These are phyloP conservation scores for Nicotiana noctiflora DNA, from an alignment of 257 asterid species.

Conservation along the genomic window DNA sequence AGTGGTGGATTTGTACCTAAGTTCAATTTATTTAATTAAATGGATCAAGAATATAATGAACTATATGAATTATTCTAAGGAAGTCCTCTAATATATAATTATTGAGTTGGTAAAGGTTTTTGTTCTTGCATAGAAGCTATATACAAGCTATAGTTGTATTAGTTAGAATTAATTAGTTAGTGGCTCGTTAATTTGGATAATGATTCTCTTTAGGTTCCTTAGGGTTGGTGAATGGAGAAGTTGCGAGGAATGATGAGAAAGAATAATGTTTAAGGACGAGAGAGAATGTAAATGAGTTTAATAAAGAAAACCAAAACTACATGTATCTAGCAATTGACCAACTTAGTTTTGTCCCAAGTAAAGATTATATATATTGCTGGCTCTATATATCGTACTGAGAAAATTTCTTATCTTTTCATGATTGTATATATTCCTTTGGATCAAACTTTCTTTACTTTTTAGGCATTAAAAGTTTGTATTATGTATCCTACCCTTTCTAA, in stretches of 20 bases:
- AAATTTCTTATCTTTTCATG: too few relatives aligned
- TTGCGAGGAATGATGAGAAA: constrained; percentile 15
- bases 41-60: neutral
- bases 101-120: neutral
- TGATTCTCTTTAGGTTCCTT: constrained; percentile 14
- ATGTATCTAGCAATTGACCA: neutral
- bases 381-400: neutral
- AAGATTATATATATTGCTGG: neutral
- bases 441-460: too few relatives aligned
- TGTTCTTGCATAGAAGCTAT: neutral
- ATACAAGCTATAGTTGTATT: neutral
- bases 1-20: constrained; percentile 22
- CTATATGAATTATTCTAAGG: neutral
- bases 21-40: neutral
- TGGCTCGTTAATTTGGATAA: constrained; percentile 1
- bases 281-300: neutral
- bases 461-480: too few relatives aligned
- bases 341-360: neutral
- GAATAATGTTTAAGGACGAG: constrained; percentile 7
- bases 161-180: constrained; percentile 1
- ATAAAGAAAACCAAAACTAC: neutral
- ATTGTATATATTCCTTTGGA: too few relatives aligned
- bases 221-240: constrained; percentile 21
- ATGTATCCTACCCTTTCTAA: too few relatives aligned
- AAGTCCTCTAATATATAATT: neutral